Evolutionary conservation across 2,329 filamentous ascomycete species (phyloP), one percentile per base, ranked within the genome.

Genomic region (Talaromyces sp.): DNA sequence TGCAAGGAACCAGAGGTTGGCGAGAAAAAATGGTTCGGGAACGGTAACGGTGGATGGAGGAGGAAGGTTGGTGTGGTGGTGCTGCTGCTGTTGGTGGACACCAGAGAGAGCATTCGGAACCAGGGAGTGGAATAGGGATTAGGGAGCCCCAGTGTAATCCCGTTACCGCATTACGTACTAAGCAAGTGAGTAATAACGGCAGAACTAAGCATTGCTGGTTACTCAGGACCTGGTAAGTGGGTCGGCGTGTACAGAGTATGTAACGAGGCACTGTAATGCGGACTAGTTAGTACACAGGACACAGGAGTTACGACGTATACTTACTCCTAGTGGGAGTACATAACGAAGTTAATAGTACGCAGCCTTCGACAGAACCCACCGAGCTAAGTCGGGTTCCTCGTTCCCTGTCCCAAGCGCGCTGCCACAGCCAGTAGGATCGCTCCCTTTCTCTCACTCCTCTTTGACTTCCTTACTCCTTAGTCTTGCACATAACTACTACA

Each of bases 341-440:
- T 22, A 22, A 22, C 22, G 1, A 22, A 22, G 22, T 22, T 22
- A 22, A 31, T 31, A 31, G 27, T 31, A 22, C 22, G 22, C 22
- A 31, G 27, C 5, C 27, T 31, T 31, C 27, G 27, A 31, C 4
- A 31, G 4, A 31, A 31, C 4, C 27, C 27, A 31, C 35, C n/a
- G 8, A 56, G 52, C 52, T 39, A 56, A 56, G 52, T 56, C 52
- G 52, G 52, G 52, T 56, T 56, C 52, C 52, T 56, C 52, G 14
- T 56, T 56, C 52, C 52, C 31, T 54, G 50, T 54, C 49, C 49
- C 49, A 54, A 37, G 52, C 52, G 52, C 52, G 31, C 49, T 10
- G 14, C 47, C 9, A n/a, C 50, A 14, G n/a, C 52, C 52, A 56
- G 33, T 56, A 56, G 52, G 52, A 56, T 56, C 52, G 52, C 52